phyloP scores from a whole-genome alignment of 176 grass and related monocot species.

The Calamus simplicifolius region DNA sequence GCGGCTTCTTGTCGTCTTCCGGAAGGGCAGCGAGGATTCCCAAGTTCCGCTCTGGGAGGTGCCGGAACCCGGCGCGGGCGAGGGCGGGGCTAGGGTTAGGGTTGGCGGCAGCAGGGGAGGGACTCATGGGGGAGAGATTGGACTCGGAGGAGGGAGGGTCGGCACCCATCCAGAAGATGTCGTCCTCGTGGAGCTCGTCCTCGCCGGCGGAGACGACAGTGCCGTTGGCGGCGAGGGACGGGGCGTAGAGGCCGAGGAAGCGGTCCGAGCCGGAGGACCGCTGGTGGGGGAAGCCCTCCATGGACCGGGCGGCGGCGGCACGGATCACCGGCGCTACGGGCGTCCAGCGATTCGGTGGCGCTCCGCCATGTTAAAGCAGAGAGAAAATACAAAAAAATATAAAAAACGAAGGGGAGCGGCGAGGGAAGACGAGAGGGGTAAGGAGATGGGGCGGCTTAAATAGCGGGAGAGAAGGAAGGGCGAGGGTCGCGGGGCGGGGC shows the following conservation, averaged over 20 bases:
- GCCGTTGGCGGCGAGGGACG: not conserved
- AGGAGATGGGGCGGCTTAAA: too few relatives aligned
- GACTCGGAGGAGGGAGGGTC: not conserved
- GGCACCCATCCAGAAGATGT: slow-evolving; percentile 4
- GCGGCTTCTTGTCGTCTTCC: slow-evolving; percentile 8
- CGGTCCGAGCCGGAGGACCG: slow-evolving; percentile 5
- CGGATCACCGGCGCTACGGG: too few relatives aligned
- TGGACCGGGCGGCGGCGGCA: not conserved
- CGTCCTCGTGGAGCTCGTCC: slow-evolving; percentile 20
- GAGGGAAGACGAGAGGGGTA: too few relatives aligned
- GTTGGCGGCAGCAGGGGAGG: not conserved
- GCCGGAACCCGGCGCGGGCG: not conserved
- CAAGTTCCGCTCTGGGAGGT: not conserved
- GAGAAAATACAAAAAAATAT: too few relatives aligned
- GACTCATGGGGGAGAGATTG: not conserved
- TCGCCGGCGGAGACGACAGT: not conserved
- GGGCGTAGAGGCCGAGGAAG: slow-evolving; percentile 11
- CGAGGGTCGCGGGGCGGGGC: too few relatives aligned
- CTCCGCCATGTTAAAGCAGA: too few relatives aligned
- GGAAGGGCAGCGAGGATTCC: slow-evolving; percentile 14
- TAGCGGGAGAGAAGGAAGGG: too few relatives aligned
- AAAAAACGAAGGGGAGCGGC: too few relatives aligned
- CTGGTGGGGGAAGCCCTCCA: slow-evolving; percentile 16
- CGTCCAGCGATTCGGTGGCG: too few relatives aligned
- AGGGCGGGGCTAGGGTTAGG: not conserved